Evolutionary conservation across 257 asterid species (phyloP).

Genomic region (Solanum chmielewskii): DNA sequence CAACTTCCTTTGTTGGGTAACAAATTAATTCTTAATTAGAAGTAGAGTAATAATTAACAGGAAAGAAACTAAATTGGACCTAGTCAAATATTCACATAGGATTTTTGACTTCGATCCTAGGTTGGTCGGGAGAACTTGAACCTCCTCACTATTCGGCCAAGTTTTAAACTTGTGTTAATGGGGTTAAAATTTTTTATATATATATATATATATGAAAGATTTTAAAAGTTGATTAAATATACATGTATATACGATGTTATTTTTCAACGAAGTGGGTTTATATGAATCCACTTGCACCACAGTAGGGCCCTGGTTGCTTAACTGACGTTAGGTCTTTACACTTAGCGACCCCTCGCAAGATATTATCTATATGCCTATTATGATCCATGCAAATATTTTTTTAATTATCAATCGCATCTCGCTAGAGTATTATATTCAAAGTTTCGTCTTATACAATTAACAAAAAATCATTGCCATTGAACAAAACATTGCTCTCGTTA

Average conservation of each 20-base stretch:
- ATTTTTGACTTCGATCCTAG: too few species aligned
- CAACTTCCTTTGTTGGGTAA: not conserved
- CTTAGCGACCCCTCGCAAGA: not conserved
- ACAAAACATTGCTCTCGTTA: too few species aligned
- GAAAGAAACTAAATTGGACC: not conserved
- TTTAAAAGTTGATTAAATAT: too few species aligned
- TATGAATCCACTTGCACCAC: too few species aligned
- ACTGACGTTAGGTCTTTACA: not conserved
- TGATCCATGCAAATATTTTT: too few species aligned
- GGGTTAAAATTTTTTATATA: too few species aligned
- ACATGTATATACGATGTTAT: too few species aligned
- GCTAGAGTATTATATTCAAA: not conserved
- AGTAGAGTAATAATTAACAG: not conserved
- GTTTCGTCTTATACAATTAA: not conserved
- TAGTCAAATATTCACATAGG: not conserved
- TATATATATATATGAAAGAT: too few species aligned
- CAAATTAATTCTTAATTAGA: not conserved
- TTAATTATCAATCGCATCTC: not conserved
- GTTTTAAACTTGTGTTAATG: too few species aligned
- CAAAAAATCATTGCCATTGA: not conserved
- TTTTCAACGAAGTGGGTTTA: too few species aligned
- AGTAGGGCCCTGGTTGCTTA: not conserved
- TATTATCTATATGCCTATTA: not conserved
- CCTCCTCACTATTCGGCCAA: accelerated
- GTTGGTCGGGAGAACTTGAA: too few species aligned